These are phyloP conservation scores for Echinochloa phyllopogon DNA, from an alignment of 176 grass and related monocot species.

Conservation along the genomic window DNA sequence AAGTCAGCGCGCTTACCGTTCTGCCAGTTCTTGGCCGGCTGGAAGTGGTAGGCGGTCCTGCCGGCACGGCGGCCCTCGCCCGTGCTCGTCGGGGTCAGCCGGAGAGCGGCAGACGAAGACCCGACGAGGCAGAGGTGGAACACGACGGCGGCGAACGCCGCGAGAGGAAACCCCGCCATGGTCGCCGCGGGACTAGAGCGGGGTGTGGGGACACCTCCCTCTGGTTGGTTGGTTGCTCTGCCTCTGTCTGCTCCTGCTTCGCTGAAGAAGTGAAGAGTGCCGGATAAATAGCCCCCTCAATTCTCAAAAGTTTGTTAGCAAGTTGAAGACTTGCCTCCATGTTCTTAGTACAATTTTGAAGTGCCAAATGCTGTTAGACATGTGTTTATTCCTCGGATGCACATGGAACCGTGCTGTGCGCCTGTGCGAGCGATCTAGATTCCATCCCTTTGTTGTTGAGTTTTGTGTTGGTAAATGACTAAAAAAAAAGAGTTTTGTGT, in stretches of 20 bases:
- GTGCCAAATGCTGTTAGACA: not conserved
- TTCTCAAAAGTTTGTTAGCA: not conserved
- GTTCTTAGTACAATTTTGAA: not conserved
- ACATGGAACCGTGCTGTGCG: not conserved
- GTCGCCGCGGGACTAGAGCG: not conserved
- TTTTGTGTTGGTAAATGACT: not conserved
- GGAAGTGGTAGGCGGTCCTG: slow-evolving; percentile 92
- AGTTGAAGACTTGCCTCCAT: slow-evolving; percentile 19
- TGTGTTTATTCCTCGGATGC: not conserved
- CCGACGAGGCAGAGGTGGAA: slow-evolving; percentile 18
- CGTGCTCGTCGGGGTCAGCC: not conserved
- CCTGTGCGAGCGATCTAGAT: not conserved
- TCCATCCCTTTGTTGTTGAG: not conserved
- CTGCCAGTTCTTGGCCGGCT: slow-evolving; percentile 80
- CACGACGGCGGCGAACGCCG: slow-evolving; percentile 2
- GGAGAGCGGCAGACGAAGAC: not conserved
- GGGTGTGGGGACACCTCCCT: not conserved
- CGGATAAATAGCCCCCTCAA: not conserved
- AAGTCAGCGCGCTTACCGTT: slow-evolving; percentile 54
- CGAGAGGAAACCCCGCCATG: slow-evolving; percentile 40
- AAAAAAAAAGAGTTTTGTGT: not conserved
- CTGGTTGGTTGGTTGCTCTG: not conserved
- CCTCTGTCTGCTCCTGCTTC: not conserved
- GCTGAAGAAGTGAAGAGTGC: not conserved
- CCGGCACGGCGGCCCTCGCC: not conserved